phyloP scores from a whole-genome alignment of 176 grass and related monocot species.

The Ananas comosus region DNA sequence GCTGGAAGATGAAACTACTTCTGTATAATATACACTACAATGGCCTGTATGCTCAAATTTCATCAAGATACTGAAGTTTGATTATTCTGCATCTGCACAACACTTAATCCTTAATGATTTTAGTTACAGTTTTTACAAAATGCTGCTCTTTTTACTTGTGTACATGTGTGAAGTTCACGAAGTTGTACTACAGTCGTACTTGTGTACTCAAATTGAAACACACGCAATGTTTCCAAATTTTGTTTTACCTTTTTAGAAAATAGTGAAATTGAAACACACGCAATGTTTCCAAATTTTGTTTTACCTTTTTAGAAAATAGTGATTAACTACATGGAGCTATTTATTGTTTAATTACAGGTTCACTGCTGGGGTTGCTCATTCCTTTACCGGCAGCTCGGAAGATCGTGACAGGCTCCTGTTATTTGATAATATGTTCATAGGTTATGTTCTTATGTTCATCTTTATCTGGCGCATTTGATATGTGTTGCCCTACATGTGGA shows the following conservation, averaged over 20 bases:
- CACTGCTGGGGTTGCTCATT: constrained; percentile 75
- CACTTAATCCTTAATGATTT: too few species aligned
- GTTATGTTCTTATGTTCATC: constrained; percentile 25
- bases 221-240: too few species aligned
- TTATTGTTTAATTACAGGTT: constrained; percentile 42
- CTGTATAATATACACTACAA: constrained; percentile 3
- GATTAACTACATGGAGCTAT: constrained; percentile 1
- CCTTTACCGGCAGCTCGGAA: constrained; percentile 80
- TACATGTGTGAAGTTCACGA: too few species aligned
- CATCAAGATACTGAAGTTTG: neutral
- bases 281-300: too few species aligned
- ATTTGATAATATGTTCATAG: constrained; percentile 89
- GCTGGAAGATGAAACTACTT: constrained; percentile 1
- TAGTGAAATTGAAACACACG: too few species aligned
- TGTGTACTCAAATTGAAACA: too few species aligned
- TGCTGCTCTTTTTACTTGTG: too few species aligned
- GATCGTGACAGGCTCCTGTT: constrained; percentile 70
- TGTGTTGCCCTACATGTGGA: neutral
- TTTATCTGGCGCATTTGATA: neutral
- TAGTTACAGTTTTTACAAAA: too few species aligned
- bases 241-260: too few species aligned
- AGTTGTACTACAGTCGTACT: too few species aligned
- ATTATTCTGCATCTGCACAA: neutral
- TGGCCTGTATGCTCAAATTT: neutral
- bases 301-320: too few species aligned